Base-by-base conservation (phyloP, 192 early-diverging fungal species). In the Phlyctochytrium planicorne region DNA sequence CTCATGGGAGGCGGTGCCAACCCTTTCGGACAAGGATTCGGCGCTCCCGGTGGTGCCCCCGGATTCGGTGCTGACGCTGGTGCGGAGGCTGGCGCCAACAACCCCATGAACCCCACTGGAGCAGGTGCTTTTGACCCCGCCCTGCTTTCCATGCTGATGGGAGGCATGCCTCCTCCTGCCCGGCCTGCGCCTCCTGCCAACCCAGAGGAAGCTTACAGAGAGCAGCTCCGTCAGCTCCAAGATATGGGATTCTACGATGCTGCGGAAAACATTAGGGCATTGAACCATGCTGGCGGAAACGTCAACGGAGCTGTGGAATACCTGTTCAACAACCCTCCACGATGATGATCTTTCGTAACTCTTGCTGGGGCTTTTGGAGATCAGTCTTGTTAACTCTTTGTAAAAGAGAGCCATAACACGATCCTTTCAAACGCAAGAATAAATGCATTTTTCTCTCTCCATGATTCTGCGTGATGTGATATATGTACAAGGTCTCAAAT, bases 191-290 rank as follows among this genome's bases (percentile, higher is more conserved):
- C 55, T 14, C 70, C 70, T 20, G 63, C 70, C 24, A 72, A 72
- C 56, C 83, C 83, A 17, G 83, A 85, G 63, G 80, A 83, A 50
- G 64, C 75, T 3, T 85, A 78, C 53, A 68, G 73, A 36, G 72
- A 66, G 12, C 93, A 97, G 79, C 82, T 96, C 55, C 89, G 91
- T 16, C 88, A 88, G 63, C 74, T 98, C 34, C 88, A 92, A 69
- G 97, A 99, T 30, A 99, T 99, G 97, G 97, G 97, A 23, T 94
- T 99, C 74, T 92, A 79, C 73, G 89, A 95, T 73, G 89, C 89
- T 1, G 78, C 84, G 30, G 89, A 92, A 77, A 99, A 99, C 70
- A 91, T 99, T 65, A 83, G 92, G 37, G 96, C 92, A 0, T 82
- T 99, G 65, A 78, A 83, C 24, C 73, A 85, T 36, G 88, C 93